Base-by-base conservation (phyloP, 257 asterid species). In the Gentiana dahurica region DNA sequence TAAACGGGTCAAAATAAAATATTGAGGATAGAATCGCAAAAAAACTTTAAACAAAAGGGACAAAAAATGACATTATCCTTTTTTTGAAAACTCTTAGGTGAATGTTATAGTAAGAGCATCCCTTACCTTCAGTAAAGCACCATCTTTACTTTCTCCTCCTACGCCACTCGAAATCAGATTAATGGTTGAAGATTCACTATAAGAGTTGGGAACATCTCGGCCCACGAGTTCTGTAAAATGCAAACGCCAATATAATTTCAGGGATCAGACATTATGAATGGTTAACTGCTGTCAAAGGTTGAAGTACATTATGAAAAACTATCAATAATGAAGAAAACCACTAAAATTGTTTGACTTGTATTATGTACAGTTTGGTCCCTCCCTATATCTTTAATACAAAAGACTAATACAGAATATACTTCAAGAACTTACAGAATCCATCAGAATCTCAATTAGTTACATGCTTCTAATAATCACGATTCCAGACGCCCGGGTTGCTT, bases 81-180 rank as follows among this genome's bases (percentile, higher is more conserved):
- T 41, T 41, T 41, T 41, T 41, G 6, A 41, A 41, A 41, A 41
- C 46, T 41, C 9, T 10, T 41, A 41, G 46, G 44, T 36, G 34
- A 35, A 34, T 15, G 8, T 2, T 34, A 15, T 15, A 54, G 12
- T 12, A 54, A 24, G 41, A 69, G 51, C 63, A 61, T 12, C 71
- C 49, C 63, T 10, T 10, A 90, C 98, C 98, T 86, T 68, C 56
- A 79, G 87, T 64, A 87, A 78, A 51, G 87, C 75, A 41, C 95
- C 95, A 63, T 80, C 78, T 68, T 75, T 76, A 61, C 89, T 77
- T 24, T 24, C 24, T 63, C 94, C 98, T 64, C 85, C 83, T 79
- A 83, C 67, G 44, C 95, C 94, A 55, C 56, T 57, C 39, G 91
- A 82, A 37, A 90, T 76, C 63, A 84, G 83, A 70, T 84, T 82